phyloP scores from a whole-genome alignment of 169 alveolate genomes.

The Ichthyophthirius multifiliis region DNA sequence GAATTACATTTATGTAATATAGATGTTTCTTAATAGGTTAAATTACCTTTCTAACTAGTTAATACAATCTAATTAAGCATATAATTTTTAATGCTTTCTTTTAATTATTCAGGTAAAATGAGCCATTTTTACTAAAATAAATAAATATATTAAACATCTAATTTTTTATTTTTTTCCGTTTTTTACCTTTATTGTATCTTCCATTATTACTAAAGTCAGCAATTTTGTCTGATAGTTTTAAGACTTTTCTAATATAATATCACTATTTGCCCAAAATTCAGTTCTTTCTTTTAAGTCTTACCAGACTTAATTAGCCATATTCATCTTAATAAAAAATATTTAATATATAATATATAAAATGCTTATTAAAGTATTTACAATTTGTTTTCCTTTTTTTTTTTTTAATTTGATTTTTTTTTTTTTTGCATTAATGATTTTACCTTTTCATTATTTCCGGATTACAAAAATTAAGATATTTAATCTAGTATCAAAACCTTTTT shows the following conservation, averaged over 20 bases:
- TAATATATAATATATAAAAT: neutral
- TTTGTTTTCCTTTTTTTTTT: neutral
- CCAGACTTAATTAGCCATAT: slow-evolving; percentile 25
- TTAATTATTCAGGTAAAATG: neutral
- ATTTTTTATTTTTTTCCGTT: neutral
- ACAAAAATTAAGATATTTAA: neutral
- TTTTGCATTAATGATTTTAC: neutral
- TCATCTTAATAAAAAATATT: neutral
- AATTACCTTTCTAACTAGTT: slow-evolving; percentile 2
- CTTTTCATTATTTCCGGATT: neutral
- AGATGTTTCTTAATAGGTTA: slow-evolving; percentile 66
- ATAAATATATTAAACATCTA: neutral
- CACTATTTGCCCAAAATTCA: slow-evolving; percentile 25
- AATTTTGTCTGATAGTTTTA: slow-evolving; percentile 12
- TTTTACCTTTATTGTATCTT: slow-evolving; percentile 17
- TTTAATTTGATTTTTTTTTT: neutral
- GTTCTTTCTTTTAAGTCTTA: slow-evolving; percentile 11
- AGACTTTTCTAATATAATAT: slow-evolving; percentile 1
- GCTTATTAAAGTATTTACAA: neutral
- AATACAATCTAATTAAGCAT: slow-evolving; percentile 11
- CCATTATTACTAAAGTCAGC: slow-evolving; percentile 13
- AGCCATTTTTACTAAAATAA: slow-evolving; percentile 4
- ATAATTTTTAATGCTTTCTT: slow-evolving; percentile 9
- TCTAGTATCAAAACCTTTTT: neutral
- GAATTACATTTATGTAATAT: slow-evolving; percentile 84